A percentile compares a stretch with the other conserved stretches of the same genome.
Evolutionary conservation across 116 monocot species (phyloP).

Genomic region (Cymodocea nodosa): DNA sequence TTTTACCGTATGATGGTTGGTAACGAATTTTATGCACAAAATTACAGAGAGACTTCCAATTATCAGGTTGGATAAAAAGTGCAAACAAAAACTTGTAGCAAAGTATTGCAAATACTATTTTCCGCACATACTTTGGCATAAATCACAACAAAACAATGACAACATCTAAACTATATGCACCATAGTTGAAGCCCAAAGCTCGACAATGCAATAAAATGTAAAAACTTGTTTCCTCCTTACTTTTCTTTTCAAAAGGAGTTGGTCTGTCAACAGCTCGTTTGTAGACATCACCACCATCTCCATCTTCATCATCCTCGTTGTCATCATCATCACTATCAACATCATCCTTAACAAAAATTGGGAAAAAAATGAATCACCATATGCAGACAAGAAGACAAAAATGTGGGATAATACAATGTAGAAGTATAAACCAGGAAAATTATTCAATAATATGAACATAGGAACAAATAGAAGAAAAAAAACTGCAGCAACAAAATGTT

Average conservation of each 20-base stretch:
- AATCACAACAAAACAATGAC: not conserved
- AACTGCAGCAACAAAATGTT: not conserved
- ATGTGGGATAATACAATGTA: not conserved
- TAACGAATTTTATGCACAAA: not conserved
- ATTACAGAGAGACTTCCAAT: not conserved
- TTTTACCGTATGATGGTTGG: not conserved
- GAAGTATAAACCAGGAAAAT: too few species aligned
- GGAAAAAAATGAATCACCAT: not conserved
- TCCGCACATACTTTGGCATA: too few species aligned
- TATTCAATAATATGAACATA: too few species aligned
- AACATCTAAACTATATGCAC: not conserved
- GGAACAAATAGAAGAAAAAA: not conserved
- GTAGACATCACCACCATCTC: slow-evolving; percentile 12
- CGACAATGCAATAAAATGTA: not conserved
- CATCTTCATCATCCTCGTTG: slow-evolving; percentile 7
- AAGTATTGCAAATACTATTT: too few species aligned
- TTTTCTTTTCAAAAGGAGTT: slow-evolving; percentile 22
- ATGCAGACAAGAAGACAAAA: not conserved
- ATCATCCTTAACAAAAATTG: not conserved
- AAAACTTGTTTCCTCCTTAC: slow-evolving; percentile 9
- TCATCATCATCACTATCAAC: slow-evolving; percentile 6
- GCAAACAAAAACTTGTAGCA: too few species aligned
- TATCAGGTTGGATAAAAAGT: too few species aligned
- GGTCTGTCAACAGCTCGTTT: slow-evolving; percentile 4
- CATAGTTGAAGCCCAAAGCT: too few species aligned